phyloP scores from a whole-genome alignment of 441 rosid genomes.

The Kokia cookei region DNA sequence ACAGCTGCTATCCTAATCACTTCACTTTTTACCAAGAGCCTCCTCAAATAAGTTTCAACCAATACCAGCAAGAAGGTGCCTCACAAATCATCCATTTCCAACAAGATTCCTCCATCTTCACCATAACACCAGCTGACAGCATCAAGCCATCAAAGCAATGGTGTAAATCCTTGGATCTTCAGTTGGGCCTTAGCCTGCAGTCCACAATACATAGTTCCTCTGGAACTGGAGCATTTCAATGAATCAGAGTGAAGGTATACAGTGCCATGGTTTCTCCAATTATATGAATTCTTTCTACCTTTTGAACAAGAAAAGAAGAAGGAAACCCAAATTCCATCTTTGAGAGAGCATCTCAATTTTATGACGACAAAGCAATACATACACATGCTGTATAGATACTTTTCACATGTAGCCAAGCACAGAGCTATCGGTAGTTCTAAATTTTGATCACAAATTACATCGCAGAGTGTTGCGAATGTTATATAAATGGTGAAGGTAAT shows the following conservation, averaged over 20 bases:
- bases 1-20: constrained; percentile 22
- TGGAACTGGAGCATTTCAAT: not conserved
- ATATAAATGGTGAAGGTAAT: no score
- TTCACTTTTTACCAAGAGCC: constrained; percentile 50
- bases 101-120: constrained; percentile 26
- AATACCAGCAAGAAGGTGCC: constrained; percentile 21
- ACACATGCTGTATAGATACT: not conserved
- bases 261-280: not conserved
- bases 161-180: constrained; percentile 63
- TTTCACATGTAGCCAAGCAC: no score
- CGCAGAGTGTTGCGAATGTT: no score
- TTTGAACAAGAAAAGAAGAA: not conserved
- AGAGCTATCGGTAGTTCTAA: no score
- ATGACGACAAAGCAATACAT: not conserved
- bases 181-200: constrained; percentile 47
- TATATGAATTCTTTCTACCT: constrained; percentile 1
- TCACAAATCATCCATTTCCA: constrained; percentile 32
- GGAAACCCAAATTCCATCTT: not conserved
- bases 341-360: not conserved
- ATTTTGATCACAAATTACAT: no score
- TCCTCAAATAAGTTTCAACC: constrained; percentile 57
- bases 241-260: not conserved
- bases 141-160: constrained; percentile 35
- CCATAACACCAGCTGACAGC: constrained; percentile 24
- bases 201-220: constrained; percentile 21